Evolutionary conservation across 495 filamentous ascomycete species (phyloP), one percentile per base, ranked within the genome.

Genomic region (Aspergillus saccharolyticus): DNA sequence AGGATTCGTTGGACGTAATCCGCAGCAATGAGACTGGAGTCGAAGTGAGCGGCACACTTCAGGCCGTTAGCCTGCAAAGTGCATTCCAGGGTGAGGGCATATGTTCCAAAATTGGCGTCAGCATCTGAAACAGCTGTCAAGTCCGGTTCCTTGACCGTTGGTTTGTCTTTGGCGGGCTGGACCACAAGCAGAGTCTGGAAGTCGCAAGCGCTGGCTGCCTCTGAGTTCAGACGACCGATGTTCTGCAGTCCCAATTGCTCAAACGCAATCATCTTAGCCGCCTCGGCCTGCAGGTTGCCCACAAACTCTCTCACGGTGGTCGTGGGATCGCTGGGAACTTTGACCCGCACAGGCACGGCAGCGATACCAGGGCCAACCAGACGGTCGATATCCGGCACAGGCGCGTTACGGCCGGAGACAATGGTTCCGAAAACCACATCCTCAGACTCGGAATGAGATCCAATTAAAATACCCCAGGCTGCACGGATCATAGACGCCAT

Each of bases 181-280:
- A 85, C 68, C 5, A 80, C 70, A 5, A 84, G 63, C n/a, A 83
- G 60, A 52, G 70, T 81, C 51, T 80, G 74, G 58, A 86, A 76
- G 33, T 82, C 77, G 53, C 80, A 83, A 1, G 83, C 83, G 42
- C 73, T 65, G 44, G 71, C 65, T 1, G 81, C 74, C 49, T 85
- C 83, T 0, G 70, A 42, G 45, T 74, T 80, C 21, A 86, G 60
- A 4, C 66, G 65, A 39, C 76, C 67, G 51, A 89, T 88, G 52
- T 84, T 72, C 61, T 78, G 76, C 7, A 83, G 58, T 9, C 79
- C 79, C 12, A 65, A 52, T 24, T 81, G 78, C 51, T 82, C 72
- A 53, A 71, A 75, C 3, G 69, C 53, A n/a, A 74, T 71, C 62
- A 80, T 71, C n/a, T 67, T 59, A 9, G 55, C 59, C 15, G 61